Base-by-base conservation (phyloP, 179 eudicot species). In the Pouteria campechiana region DNA sequence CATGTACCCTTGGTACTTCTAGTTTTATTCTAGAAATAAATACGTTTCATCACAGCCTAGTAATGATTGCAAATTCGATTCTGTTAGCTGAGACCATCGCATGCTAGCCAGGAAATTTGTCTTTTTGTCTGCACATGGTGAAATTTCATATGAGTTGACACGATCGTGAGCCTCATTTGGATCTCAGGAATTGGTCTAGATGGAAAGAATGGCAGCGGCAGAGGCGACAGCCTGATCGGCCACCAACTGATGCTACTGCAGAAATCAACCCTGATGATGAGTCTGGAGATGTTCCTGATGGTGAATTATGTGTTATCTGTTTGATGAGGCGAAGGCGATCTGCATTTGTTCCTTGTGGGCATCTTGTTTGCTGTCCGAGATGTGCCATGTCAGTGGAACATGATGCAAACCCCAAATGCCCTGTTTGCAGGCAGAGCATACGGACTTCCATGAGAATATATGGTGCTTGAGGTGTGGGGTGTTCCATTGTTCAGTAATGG, bases 301-400 rank as follows among this genome's bases (percentile, higher is more conserved):
- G 96, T 8, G 69, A 76, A 55, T 52, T 86, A 34, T 90, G 98
- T 45, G 96, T 75, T 23, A 51, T 90, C 52, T 86, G 95, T 57
- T 67, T 86, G 27, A 54, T 56, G 61, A 72, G 87, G 61, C 62
- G 82, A 57, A 49, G 87, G 12, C 62, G 83, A 0, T 79, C 94
- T 10, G 96, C 98, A 23, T 90, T 90, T 49, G 46, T 90, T 32
- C 98, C 98, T 0, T 90, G 98, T 48, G 98, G 98, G 12, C 98
- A 90, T 56, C 41, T 76, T 25, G 95, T 90, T 44, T 86, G 96
- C 42, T 90, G 98, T 49, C 84, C 69, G 19, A 57, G 74, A 2
- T 86, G 98, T 19, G 87, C 94, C 3, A 48, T 72, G 12, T 50
- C 78, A 0, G 69, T 86, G 23, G 87, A 68, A 36, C 72, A 87